These are phyloP conservation scores for Rosa persica DNA, from an alignment of 306 rosid genomes.

Conservation along the genomic window DNA sequence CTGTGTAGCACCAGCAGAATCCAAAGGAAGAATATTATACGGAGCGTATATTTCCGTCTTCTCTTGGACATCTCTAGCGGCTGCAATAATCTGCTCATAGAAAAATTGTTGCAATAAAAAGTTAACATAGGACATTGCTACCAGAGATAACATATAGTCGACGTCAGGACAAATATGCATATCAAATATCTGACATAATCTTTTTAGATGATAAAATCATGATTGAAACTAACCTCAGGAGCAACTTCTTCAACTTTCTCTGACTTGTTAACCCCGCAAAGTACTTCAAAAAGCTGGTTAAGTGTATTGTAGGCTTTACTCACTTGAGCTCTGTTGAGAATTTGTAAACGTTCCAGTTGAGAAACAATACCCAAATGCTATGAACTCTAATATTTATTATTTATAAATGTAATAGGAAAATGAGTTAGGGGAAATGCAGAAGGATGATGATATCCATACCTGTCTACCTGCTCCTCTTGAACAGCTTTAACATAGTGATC, in stretches of 20 bases:
- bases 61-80: conserved; percentile 98
- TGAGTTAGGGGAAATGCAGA: neutral
- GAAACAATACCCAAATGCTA: neutral
- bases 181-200: neutral
- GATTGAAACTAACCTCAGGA: conserved; percentile 73
- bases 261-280: conserved; percentile 91
- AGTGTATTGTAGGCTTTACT: conserved; percentile 94
- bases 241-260: conserved; percentile 99
- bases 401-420: neutral
- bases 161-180: neutral
- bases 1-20: conserved; percentile 96
- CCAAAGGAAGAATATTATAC: conserved; percentile 91
- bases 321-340: conserved; percentile 77
- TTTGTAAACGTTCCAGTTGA: neutral
- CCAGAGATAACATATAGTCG: neutral
- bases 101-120: neutral
- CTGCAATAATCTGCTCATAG: conserved; percentile 78
- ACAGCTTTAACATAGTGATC: conserved; percentile 84
- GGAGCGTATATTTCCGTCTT: conserved; percentile 91
- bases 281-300: conserved; percentile 95
- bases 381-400: neutral
- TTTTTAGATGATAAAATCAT: neutral
- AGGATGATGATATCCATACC: conserved; percentile 37
- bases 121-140: neutral
- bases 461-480: conserved; percentile 89